Evolutionary conservation across 2,329 filamentous ascomycete genomes (phyloP), one percentile per base, ranked within the genome.

Genomic region (Orbilia blumenaviensis): DNA sequence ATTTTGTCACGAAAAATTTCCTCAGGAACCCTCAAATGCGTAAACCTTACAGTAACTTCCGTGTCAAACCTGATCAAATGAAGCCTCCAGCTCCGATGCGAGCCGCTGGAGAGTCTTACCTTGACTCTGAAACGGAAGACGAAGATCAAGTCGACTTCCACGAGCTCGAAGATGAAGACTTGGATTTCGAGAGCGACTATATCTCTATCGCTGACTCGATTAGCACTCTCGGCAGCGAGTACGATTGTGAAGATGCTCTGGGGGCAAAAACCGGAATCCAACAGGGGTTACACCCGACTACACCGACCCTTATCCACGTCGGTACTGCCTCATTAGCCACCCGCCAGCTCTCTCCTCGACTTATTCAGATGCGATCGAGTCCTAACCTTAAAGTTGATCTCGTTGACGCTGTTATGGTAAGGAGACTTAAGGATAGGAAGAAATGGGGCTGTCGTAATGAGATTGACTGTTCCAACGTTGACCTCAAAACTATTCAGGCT

Each of bases 1-100:
- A 61, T 36, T 14, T 54, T 14, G 10, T 60, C 25, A 75, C 54
- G 23, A 75, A 60, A 21, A 68, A 44, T 6, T 71, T 77, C 21
- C 73, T 71, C 44, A 77, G 32, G 42, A 77, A 77, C 21, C 73
- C 73, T 38, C 73, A 77, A 38, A 69, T 71, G 66, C 64, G 73
- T 4, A 77, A 77, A 44, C 73, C 73, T 8, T 77, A 71, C 23
- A 68, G 36, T 29, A 77, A 71, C 50, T 77, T 77, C 18, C 73
- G 73, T 14, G 60, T 54, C n/a, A 64, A 48, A 21, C 46, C 63
- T 9, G 66, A 62, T 16, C 56, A 71, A 2, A 48, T 62, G 52
- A 66, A 62, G 10, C 66, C 66, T 7, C 66, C 73, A 9, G 14
- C 66, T 36, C 66, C 64, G 23, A 61, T 77, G 66, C 50, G 66